These are phyloP conservation scores for Chloranthus sessilifolius DNA, from an alignment of 164 flowering plant species.

Conservation along the genomic window DNA sequence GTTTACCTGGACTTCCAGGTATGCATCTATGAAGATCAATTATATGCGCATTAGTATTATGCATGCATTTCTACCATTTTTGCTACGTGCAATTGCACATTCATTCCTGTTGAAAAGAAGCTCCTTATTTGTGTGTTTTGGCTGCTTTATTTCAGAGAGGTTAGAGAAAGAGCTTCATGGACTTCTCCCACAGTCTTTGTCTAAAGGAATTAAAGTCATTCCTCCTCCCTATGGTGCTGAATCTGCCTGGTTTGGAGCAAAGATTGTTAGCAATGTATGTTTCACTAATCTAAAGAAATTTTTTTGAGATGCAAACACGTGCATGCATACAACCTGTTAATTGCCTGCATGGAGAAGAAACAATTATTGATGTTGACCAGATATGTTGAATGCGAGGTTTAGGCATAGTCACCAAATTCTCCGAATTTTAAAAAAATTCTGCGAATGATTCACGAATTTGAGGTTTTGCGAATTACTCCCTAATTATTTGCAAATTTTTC, in stretches of 20 bases:
- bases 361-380: too few relatives aligned
- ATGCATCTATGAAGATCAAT: not conserved
- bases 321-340: not conserved
- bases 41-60: too few relatives aligned
- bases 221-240: conserved; percentile 82
- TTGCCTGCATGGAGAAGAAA: too few relatives aligned
- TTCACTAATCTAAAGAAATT: not conserved
- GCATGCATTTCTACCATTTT: not conserved
- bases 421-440: too few relatives aligned
- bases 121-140: not conserved
- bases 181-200: conserved; percentile 38
- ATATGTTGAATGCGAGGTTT: too few relatives aligned
- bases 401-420: too few relatives aligned
- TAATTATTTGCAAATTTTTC: too few relatives aligned
- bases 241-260: conserved; percentile 91
- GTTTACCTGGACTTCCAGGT: conserved; percentile 95
- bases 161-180: conserved; percentile 68
- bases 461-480: too few relatives aligned
- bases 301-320: too few relatives aligned
- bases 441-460: too few relatives aligned
- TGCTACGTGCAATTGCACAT: not conserved
- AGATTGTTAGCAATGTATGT: conserved; percentile 79
- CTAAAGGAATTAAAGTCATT: conserved; percentile 61
- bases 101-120: not conserved
- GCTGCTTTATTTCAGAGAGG: conserved; percentile 50